Evolutionary conservation across 73 alveolate genomes (phyloP), one percentile per base, ranked within the genome.

Genomic region (Blepharisma stoltei): DNA sequence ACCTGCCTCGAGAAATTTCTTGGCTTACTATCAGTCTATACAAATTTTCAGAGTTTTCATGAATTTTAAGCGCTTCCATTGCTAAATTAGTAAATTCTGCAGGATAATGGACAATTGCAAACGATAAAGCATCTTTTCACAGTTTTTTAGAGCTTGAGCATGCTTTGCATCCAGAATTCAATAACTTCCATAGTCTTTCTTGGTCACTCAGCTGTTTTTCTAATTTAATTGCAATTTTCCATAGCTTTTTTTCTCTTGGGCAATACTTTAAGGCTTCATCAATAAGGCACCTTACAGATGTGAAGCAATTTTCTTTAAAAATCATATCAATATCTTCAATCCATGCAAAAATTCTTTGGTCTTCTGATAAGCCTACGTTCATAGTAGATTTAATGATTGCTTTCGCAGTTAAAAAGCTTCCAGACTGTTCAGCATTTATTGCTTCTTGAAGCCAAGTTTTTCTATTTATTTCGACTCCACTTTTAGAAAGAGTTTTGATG

Each of bases 381-480:
- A 76, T 41, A 50, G 60, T 60, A 50, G 9, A 21, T 21, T 76
- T 37, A 9, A 54, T 44, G 7, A 90, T 55, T 20, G 91, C 85
- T 67, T 91, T 66, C 1, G 90, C 90, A 11, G 92, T 83, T 38
- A 66, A 43, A 7, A 90, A 27, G 20, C 81, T 66, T 8, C 86
- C 89, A 27, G 89, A 54, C 76, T 84, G 81, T 69, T 93, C 98
- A n/a, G 95, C 88, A 8, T 66, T 48, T 7, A 81, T 88, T 18
- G 96, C 96, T 78, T 93, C 98, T 43, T 84, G 43, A 6, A 93
- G 71, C 98, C 98, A 93, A 41, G 85, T 83, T 27, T 88, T 92
- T 27, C 91, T 75, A 0, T 67, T 69, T 9, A 93, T 82, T 44
- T 53, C 77, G 25, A 91, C 87, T 18, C 81, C 82, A 41, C 71